These are phyloP conservation scores for Penicillium sp. DNA, from an alignment of 2,329 filamentous ascomycete species.

Conservation along the genomic window DNA sequence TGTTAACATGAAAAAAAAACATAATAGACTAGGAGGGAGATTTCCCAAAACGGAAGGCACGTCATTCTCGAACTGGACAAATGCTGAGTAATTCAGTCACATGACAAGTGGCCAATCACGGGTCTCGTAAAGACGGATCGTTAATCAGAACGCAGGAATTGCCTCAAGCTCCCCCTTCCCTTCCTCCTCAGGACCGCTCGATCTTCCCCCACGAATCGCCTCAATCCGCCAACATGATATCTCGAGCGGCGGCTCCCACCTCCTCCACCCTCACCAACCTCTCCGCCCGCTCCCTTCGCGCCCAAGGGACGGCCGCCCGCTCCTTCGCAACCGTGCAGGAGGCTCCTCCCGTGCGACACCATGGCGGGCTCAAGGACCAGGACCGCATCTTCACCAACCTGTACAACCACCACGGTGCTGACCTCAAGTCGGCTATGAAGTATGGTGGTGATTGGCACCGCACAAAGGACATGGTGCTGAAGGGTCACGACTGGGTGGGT, in stretches of 20 bases:
- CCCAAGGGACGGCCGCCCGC: slow-evolving; percentile 50
- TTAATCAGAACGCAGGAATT: slow-evolving; percentile 40
- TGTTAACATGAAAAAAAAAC: neutral
- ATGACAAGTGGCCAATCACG: slow-evolving; percentile 39
- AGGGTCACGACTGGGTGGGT: slow-evolving; percentile 88
- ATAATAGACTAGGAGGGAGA: neutral
- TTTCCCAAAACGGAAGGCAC: neutral
- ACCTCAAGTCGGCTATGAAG: slow-evolving; percentile 92
- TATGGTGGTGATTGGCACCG: slow-evolving; percentile 99
- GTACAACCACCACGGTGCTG: slow-evolving; percentile 86
- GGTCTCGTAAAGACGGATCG: slow-evolving; percentile 37
- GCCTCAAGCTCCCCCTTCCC: slow-evolving; percentile 32
- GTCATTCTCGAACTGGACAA: slow-evolving; percentile 11
- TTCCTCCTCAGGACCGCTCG: slow-evolving; percentile 24
- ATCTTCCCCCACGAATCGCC: slow-evolving; percentile 32
- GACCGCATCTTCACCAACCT: slow-evolving; percentile 99
- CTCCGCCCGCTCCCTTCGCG: slow-evolving; percentile 42
- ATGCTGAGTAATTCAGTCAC: slow-evolving; percentile 28
- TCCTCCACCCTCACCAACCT: slow-evolving; percentile 41
- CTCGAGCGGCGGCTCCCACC: slow-evolving; percentile 46
- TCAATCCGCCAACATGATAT: slow-evolving; percentile 43
- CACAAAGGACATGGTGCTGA: slow-evolving; percentile 96
- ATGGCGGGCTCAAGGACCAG: slow-evolving; percentile 90
- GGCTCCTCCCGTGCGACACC: slow-evolving; percentile 58
- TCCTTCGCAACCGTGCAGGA: slow-evolving; percentile 80